Evolutionary conservation across 106 monocot genomes (phyloP), one percentile per base, ranked within the genome.

Genomic region (Dioscorea zingiberensis): DNA sequence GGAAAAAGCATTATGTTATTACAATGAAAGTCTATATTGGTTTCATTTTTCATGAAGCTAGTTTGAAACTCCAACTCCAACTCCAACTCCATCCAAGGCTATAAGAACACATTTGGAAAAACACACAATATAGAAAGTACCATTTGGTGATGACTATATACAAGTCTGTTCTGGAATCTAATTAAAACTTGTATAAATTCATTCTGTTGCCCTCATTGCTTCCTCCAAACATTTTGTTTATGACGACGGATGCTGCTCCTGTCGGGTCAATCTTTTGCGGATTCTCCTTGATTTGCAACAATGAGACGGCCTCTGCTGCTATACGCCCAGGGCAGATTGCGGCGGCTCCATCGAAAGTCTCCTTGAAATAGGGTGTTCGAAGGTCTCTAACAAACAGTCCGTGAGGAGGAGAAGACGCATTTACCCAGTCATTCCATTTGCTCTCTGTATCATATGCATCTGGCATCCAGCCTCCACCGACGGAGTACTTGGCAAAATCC

Each of bases 271-370:
- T 19, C 0, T 57, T 25, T 11, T 69, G 61, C 26, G 85, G 64
- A 60, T 77, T 73, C 44, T 92, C 97, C 22, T 83, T 73, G 59
- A 97, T 97, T 60, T 84, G 78, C 47, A 97, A 79, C 3, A 88
- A 69, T 44, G 85, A 84, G 21, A 97, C 83, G 9, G 88, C 88
- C 27, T 85, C 71, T 9, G 90, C 94, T 38, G 89, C 88, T 38
- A 84, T 71, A 48, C 73, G 25, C 6, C 69, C 94, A 17, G 76
- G 71, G 58, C 77, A 87, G 32, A 77, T 51, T 11, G 77, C 90
- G n/a, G n/a, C n/a, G 44, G 38, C 24, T 27, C 67, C 56, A 44
- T 69, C 73, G 38, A 47, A 58, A 29, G 55, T 61, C 24, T 69
- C 78, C 24, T 81, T 71, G 29, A 70, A 78, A 46, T 66, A 71